A percentile compares a stretch with the other conserved stretches of the same genome.
These are phyloP conservation scores for Scutellaria barbata DNA, from an alignment of 257 asterid genomes.

Conservation along the genomic window DNA sequence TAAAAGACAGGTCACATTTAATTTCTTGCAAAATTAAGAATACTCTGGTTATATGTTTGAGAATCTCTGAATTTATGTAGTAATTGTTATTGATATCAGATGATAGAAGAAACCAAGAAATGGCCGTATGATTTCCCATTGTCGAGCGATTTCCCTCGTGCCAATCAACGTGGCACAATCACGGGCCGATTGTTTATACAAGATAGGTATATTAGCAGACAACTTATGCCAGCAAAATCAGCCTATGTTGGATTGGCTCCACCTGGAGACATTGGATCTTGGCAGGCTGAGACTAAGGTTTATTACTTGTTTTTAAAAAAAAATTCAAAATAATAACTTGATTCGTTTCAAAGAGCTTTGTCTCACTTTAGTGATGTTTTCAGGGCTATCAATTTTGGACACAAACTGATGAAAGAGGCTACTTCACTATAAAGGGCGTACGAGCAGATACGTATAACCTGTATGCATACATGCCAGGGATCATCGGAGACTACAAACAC, in stretches of 20 bases:
- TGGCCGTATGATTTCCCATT: constrained; percentile 86
- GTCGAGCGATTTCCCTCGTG: constrained; percentile 55
- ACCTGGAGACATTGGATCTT: constrained; percentile 71
- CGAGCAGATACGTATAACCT: constrained; percentile 56
- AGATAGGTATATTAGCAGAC: constrained; percentile 48
- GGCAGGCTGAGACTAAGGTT: constrained; percentile 75
- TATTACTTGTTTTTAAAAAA: neutral
- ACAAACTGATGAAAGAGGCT: constrained; percentile 50
- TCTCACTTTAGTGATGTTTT: neutral
- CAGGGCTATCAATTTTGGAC: constrained; percentile 92
- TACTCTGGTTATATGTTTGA: neutral
- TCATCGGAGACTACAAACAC: constrained; percentile 67
- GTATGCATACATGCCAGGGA: constrained; percentile 69
- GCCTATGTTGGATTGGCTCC: constrained; percentile 79
- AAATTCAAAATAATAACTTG: neutral
- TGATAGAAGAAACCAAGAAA: constrained; percentile 50
- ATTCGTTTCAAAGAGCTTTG: neutral
- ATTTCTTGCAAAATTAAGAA: constrained; percentile 3
- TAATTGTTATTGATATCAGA: constrained; percentile 30
- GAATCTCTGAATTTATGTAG: neutral
- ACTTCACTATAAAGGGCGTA: constrained; percentile 47
- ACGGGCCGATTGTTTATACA: constrained; percentile 61
- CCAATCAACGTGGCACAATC: constrained; percentile 59
- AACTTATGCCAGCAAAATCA: constrained; percentile 43
- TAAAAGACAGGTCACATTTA: constrained; percentile 50